Percentiles rank a stretch among this genome's conserved stretches.
Evolutionary conservation across 2,329 filamentous ascomycete species (phyloP).

Genomic region (Lecanicillium sp.): DNA sequence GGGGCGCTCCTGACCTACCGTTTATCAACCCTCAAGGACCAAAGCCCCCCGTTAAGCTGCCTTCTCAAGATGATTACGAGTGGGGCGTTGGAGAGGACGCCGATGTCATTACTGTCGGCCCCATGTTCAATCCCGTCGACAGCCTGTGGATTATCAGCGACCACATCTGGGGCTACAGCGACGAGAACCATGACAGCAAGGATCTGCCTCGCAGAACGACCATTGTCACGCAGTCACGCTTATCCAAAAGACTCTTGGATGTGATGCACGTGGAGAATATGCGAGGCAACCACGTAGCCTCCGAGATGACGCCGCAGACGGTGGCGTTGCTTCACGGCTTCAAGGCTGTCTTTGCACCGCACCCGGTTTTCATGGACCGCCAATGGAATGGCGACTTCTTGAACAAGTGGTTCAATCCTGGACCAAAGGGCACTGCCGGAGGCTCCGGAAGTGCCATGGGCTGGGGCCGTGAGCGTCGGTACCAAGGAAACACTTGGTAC

Average conservation of each 20-base stretch:
- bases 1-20: conserved; percentile 56
- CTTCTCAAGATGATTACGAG: conserved; percentile 58
- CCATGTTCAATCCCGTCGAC: conserved; percentile 68
- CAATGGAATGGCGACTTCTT: conserved; percentile 54
- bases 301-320: conserved; percentile 72
- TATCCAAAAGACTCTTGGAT: conserved; percentile 64
- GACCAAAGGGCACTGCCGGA: conserved; percentile 45
- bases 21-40: conserved; percentile 56
- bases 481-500: conserved; percentile 54
- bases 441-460: conserved; percentile 49
- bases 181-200: conserved; percentile 37
- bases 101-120: conserved; percentile 65
- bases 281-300: conserved; percentile 66
- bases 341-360: conserved; percentile 70
- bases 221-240: conserved; percentile 69
- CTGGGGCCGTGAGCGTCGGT: conserved; percentile 50
- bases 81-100: conserved; percentile 74
- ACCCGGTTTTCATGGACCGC: conserved; percentile 73
- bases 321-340: conserved; percentile 69
- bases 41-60: conserved; percentile 49
- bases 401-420: conserved; percentile 53
- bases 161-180: conserved; percentile 60
- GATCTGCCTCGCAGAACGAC: conserved; percentile 64
- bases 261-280: conserved; percentile 73
- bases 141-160: conserved; percentile 67